These are phyloP conservation scores for Xanthoceras sorbifolium DNA, from an alignment of 345 rosid genomes.

Conservation along the genomic window DNA sequence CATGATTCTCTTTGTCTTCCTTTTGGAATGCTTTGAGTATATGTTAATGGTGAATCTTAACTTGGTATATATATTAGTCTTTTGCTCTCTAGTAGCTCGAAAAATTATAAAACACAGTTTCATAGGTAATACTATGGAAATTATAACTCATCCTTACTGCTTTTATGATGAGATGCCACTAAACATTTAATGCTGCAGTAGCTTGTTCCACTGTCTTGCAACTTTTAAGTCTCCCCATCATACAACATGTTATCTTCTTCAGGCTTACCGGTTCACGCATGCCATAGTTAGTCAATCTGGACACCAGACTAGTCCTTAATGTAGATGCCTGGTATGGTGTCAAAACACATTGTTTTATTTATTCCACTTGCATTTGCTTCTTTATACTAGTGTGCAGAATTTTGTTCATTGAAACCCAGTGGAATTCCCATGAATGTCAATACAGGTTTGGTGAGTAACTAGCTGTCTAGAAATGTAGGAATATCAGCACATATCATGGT, in stretches of 20 bases:
- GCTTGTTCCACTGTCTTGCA: conserved; percentile 3
- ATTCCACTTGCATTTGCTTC: not conserved
- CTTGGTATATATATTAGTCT: not conserved
- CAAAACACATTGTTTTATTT: not conserved
- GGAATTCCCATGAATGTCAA: not conserved
- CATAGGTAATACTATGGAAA: not conserved
- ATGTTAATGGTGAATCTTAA: not conserved
- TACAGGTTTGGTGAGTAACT: not conserved
- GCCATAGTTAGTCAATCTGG: conserved; percentile 2
- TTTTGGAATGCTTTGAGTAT: not conserved
- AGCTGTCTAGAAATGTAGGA: not conserved
- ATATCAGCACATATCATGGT: not conserved
- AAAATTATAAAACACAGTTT: not conserved
- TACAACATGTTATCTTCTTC: conserved; percentile 8
- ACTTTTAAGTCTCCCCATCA: conserved; percentile 1
- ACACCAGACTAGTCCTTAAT: not conserved
- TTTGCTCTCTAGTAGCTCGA: not conserved
- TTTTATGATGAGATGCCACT: not conserved
- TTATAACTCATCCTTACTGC: not conserved
- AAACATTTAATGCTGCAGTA: not conserved
- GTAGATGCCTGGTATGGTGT: not conserved
- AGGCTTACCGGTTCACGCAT: not conserved
- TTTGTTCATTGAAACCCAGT: not conserved
- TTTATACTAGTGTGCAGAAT: not conserved
- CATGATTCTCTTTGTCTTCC: not conserved